A percentile compares a stretch with the other conserved stretches of the same genome.
Evolutionary conservation across 495 filamentous ascomycete species (phyloP).

Genomic region (Xylaria sp.): DNA sequence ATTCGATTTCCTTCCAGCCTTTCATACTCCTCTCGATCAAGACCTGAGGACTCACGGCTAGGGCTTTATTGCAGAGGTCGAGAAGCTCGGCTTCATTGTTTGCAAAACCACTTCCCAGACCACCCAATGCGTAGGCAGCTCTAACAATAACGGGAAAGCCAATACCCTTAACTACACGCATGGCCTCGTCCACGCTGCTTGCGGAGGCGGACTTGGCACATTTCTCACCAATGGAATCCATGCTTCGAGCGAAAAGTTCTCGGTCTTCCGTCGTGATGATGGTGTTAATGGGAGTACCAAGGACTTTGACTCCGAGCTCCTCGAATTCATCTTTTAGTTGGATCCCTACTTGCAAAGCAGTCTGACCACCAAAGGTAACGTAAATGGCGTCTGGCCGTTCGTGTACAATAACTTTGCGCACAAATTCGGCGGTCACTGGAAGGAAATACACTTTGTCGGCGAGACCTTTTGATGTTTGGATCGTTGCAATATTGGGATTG

Average conservation of each 20-base stretch:
- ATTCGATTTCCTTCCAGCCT: constrained; percentile 99
- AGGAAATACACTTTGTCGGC: constrained; percentile 99
- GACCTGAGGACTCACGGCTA: constrained; percentile 94
- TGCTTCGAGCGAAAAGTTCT: constrained; percentile 94
- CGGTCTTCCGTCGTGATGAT: constrained; percentile 98
- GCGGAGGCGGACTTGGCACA: constrained; percentile 97
- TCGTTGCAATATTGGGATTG: constrained; percentile 98
- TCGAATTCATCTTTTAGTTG: constrained; percentile 97
- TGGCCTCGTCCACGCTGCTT: constrained; percentile 82
- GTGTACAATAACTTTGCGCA: constrained; percentile 92
- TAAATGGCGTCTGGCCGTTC: constrained; percentile 96
- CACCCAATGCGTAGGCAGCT: constrained; percentile 94
- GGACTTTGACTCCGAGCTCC: constrained; percentile 84
- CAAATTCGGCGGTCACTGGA: constrained; percentile 95
- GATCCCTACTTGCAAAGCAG: constrained; percentile 92
- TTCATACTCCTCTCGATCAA: constrained; percentile 99
- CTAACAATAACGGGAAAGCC: constrained; percentile 96
- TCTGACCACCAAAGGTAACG: constrained; percentile 95
- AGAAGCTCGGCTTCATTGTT: constrained; percentile 85
- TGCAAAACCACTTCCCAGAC: constrained; percentile 94
- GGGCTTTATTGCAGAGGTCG: constrained; percentile 92
- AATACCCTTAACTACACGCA: constrained; percentile 83
- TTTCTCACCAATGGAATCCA: constrained; percentile 98
- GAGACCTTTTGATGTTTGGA: constrained; percentile 96
- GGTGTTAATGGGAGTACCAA: constrained; percentile 95